Evolutionary conservation across 2,329 filamentous ascomycete species (phyloP).

Genomic region (Ceratocystiopsis sp.): DNA sequence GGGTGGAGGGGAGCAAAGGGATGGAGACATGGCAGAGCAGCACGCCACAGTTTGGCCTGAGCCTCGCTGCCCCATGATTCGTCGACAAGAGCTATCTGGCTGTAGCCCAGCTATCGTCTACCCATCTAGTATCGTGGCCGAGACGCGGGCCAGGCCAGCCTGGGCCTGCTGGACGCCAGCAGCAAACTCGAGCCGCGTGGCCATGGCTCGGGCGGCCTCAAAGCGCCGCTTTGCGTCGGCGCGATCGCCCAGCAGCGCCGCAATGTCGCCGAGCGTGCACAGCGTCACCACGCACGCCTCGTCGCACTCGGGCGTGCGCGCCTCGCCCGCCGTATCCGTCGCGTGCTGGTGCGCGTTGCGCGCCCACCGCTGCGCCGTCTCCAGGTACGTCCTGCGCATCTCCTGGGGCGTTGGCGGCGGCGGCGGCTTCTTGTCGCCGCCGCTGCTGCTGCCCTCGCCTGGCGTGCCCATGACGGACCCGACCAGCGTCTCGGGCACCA

Average conservation of each 20-base stretch:
- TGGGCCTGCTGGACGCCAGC: slow-evolving; percentile 35
- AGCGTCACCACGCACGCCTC: slow-evolving; percentile 65
- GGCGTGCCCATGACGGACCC: slow-evolving; percentile 5
- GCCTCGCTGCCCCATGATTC: too few relatives aligned
- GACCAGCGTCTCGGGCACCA: slow-evolving; percentile 19
- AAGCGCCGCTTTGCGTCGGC: slow-evolving; percentile 52
- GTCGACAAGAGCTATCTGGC: too few relatives aligned
- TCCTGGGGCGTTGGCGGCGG: slow-evolving; percentile 10
- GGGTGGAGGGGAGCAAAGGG: too few relatives aligned
- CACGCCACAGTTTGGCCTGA: too few relatives aligned
- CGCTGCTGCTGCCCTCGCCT: neutral
- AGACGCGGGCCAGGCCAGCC: slow-evolving; percentile 22
- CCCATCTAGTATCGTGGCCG: neutral
- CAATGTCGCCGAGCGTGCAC: slow-evolving; percentile 77
- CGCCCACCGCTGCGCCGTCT: slow-evolving; percentile 63
- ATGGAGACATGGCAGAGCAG: too few relatives aligned
- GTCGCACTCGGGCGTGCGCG: slow-evolving; percentile 65
- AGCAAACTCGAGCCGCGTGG: slow-evolving; percentile 33
- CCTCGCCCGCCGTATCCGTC: slow-evolving; percentile 44
- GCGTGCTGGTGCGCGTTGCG: slow-evolving; percentile 56
- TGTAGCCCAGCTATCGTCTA: too few relatives aligned
- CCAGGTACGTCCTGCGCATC: slow-evolving; percentile 44
- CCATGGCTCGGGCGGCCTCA: slow-evolving; percentile 47
- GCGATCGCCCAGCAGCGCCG: slow-evolving; percentile 52
- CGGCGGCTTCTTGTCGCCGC: neutral